Evolutionary conservation across 2,329 filamentous ascomycete species (phyloP), one percentile per base, ranked within the genome.

Genomic region (Juglanconis oblonga): DNA sequence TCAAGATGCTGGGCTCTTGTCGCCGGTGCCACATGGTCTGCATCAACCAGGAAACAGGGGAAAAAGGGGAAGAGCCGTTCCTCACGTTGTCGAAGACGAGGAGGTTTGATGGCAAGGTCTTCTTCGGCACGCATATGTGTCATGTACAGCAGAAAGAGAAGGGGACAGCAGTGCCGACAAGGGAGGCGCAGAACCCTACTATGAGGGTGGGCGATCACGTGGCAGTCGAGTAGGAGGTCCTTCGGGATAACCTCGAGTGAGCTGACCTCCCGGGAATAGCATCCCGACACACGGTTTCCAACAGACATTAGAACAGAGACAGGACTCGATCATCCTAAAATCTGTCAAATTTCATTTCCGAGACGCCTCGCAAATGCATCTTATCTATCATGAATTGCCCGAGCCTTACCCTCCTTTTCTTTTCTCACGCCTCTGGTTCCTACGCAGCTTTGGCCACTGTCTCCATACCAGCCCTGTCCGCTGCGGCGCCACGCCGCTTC

Each of bases 11-110:
- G 4, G 94, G 93, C 0, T 85, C 90, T 3, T 99, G 95, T 69
- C 85, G 92, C 62, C 81, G 95, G 61, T 99, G 95, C 67, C 92
- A 97, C 72, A 98, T 99, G 93, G 89, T 99, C 9, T 97, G 94
- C 71, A 86, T 98, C 50, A 88, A 99, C 69, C 95, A 97, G 72
- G 79, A 86, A 51, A 97, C 89, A 11, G 92, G 87, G 0, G 81
- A 86, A 64, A 90, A 87, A 71, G 86, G 87, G 64, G 86, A 92
- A 64, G 95, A 98, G 72, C 95, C 95, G 0, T 96, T 95, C 70
- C 84, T 90, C 3, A 97, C 92, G 1, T 76, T 99, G 61, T 88
- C 90, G 1, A 97, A 96, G 78, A 96, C 91, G 10, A 84, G 95
- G 66, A 85, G 91, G 59, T 87, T 91, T 64, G 87, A 90, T 55